These are phyloP conservation scores for Biscogniauxia mediterranea DNA, from an alignment of 2,329 filamentous ascomycete species.

Conservation along the genomic window DNA sequence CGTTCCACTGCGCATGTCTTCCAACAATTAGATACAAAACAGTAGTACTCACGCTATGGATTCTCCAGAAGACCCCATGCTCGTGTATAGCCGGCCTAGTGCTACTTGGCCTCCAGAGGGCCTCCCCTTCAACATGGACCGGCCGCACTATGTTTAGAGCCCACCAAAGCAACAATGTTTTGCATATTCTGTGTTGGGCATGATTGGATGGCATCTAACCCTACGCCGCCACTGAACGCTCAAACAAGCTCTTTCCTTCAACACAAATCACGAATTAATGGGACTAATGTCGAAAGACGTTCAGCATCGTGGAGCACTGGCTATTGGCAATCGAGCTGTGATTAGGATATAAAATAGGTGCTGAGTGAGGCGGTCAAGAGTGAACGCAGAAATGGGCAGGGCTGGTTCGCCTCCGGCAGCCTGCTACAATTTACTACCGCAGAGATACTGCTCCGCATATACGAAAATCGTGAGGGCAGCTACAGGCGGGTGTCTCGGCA, in stretches of 20 bases:
- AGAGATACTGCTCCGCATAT: not conserved
- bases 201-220: conserved; percentile 61
- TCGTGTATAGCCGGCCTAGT: conserved; percentile 41
- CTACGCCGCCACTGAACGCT: conserved; percentile 58
- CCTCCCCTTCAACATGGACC: conserved; percentile 55
- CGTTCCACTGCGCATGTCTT: conserved; percentile 33
- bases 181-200: conserved; percentile 68
- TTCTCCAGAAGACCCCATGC: conserved; percentile 44
- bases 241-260: conserved; percentile 59
- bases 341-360: conserved; percentile 20
- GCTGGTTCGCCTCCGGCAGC: conserved; percentile 5
- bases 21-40: not conserved
- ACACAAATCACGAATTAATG: conserved; percentile 37
- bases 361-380: conserved; percentile 4
- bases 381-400: not conserved
- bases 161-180: conserved; percentile 66
- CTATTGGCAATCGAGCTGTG: conserved; percentile 65
- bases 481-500: too few species aligned
- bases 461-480: too few species aligned
- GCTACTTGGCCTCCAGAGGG: conserved; percentile 37
- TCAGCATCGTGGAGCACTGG: conserved; percentile 58
- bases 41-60: conserved; percentile 33
- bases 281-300: conserved; percentile 24
- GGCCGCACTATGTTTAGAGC: conserved; percentile 60
- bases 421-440: conserved; percentile 5